Conservation (phyloP, 2,329 filamentous ascomycete genomes). For the Trematosphaeria pertusa region DNA sequence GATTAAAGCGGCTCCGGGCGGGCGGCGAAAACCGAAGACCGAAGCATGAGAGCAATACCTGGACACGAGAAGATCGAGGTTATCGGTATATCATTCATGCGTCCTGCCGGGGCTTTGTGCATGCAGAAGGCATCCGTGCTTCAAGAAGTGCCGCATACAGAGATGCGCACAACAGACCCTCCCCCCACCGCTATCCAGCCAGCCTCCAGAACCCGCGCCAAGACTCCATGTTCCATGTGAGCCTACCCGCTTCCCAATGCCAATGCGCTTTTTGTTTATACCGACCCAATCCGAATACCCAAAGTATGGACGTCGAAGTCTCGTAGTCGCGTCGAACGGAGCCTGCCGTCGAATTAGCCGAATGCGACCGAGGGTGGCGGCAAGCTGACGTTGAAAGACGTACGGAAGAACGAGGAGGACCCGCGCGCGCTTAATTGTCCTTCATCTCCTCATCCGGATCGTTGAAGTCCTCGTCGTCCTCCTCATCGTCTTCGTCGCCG, state of each 20-base stretch:
- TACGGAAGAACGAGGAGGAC: conserved; percentile 29
- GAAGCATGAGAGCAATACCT: too few relatives aligned
- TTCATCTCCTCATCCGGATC: conserved; percentile 75
- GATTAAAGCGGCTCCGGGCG: too few relatives aligned
- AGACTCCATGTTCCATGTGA: conserved; percentile 33
- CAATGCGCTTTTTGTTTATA: conserved; percentile 23
- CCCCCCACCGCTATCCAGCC: conserved; percentile 21
- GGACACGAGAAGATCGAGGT: too few relatives aligned
- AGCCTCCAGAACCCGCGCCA: conserved; percentile 28
- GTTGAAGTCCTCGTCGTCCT: conserved; percentile 75
- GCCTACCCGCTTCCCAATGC: conserved; percentile 34
- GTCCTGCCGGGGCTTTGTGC: conserved; percentile 19
- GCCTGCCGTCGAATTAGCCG: conserved; percentile 15
- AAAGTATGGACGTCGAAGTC: conserved; percentile 21
- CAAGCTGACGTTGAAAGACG: too few relatives aligned
- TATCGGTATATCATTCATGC: conserved; percentile 14
- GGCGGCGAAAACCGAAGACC: too few relatives aligned
- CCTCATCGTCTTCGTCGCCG: conserved; percentile 75
- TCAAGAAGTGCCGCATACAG: conserved; percentile 16
- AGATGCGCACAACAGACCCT: conserved; percentile 22
- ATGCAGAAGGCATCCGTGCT: conserved; percentile 16
- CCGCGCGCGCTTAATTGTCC: conserved; percentile 49
- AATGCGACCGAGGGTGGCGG: background rate
- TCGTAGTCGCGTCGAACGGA: conserved; percentile 29
- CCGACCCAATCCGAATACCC: conserved; percentile 15